Base-by-base conservation (phyloP, 768 basidiomycete species). In the Leccinum variicolor region DNA sequence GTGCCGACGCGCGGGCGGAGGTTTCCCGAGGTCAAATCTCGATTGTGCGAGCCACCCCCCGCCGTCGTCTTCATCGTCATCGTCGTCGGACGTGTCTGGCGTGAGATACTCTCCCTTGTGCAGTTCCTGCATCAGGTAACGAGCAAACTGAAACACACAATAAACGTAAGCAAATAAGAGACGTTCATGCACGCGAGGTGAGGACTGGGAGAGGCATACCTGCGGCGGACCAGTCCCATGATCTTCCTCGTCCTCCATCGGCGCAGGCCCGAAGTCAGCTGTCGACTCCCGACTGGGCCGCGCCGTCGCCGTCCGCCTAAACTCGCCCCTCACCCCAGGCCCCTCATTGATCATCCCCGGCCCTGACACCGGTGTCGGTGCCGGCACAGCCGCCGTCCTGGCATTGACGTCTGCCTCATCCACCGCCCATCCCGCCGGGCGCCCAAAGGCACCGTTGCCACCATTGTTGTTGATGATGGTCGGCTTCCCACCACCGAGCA, bases 401-500 rank as follows among this genome's bases (percentile, higher is more conserved):
- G 64, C 51, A 55, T 85, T 62, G 55, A 64, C 50, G 55, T 85
- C 84, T 49, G 79, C 80, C 63, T 90, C 89, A 62, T 90, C 88
- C n/a, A 88, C 85, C 60, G 83, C 83, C 87, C 87, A 87, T 46
- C 73, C 65, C 60, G 52, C 7, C 72, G 71, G 43, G 57, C 65
- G 39, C n/a, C 39, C 39, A n/a, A 39, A 39, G 17, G 39, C 39
- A 2, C 39, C 39, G 2, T 39, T 39, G 8, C 17, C 39, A n/a
- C 39, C 39, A n/a, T 39, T 39, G 26, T 75, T 71, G 10, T 69
- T 70, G 26, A 90, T 69, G 25, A 90, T 69, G 0, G 82, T 78
- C 5, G 91, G 90, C 70, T 90, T 92, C 6, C 91, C 91, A 17
- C 94, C 96, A 3, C 94, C 95, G 15, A 98, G 81, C 9, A 90